Evolutionary conservation across 805 yeast genomes (phyloP).

Genomic region (Danielia oregonensis): DNA sequence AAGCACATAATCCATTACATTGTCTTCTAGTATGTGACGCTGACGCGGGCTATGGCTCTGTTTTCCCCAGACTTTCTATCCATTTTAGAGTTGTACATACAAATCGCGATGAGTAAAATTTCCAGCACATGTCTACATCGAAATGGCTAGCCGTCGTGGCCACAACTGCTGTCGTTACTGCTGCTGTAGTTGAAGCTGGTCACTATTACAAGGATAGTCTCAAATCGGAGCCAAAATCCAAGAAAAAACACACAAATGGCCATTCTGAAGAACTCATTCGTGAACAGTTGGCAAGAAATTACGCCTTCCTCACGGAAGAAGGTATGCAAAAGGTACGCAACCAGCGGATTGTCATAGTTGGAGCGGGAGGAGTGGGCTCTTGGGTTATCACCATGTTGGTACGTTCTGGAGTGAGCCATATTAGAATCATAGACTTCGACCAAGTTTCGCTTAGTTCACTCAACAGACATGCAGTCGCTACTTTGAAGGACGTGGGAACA

Average conservation of each 20-base stretch:
- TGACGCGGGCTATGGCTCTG: no score
- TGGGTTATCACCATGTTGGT: slow-evolving; percentile 91
- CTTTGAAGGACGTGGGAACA: slow-evolving; percentile 85
- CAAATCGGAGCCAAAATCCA: background rate
- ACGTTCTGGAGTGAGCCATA: slow-evolving; percentile 80
- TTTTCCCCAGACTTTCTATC: no score
- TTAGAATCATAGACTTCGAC: slow-evolving; percentile 88
- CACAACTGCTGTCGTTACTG: slow-evolving; percentile 11
- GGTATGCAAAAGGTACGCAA: slow-evolving; percentile 73
- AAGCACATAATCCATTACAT: no score
- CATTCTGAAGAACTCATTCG: slow-evolving; percentile 65
- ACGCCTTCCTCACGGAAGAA: slow-evolving; percentile 84
- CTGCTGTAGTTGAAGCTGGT: slow-evolving; percentile 8
- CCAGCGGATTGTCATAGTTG: slow-evolving; percentile 73
- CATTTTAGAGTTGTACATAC: background rate
- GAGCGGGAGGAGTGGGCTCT: slow-evolving; percentile 99
- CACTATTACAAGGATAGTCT: slow-evolving; percentile 5
- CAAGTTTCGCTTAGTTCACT: slow-evolving; percentile 91
- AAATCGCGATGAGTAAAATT: background rate
- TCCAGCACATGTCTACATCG: slow-evolving; percentile 6
- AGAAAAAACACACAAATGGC: no score
- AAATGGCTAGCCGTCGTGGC: slow-evolving; percentile 10
- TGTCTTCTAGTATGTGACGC: no score
- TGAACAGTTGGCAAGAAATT: slow-evolving; percentile 91
- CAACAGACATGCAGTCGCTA: slow-evolving; percentile 93